Percentiles rank a stretch among this genome's conserved stretches.
These are phyloP conservation scores for Tricholoma sp. DNA, from an alignment of 768 basidiomycete species.

Conservation along the genomic window DNA sequence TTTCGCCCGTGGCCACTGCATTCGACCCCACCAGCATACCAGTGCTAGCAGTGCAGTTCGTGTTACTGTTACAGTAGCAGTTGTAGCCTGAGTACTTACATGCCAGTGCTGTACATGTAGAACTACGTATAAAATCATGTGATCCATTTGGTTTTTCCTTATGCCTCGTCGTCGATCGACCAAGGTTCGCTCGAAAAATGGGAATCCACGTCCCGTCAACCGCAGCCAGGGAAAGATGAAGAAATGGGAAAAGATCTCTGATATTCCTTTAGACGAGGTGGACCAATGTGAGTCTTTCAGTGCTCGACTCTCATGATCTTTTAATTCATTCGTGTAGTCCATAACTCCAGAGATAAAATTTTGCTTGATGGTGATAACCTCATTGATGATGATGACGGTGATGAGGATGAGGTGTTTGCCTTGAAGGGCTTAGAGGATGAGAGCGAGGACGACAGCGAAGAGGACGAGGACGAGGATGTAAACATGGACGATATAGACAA, in stretches of 20 bases:
- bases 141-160: not conserved
- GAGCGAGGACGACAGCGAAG: slow-evolving; percentile 21
- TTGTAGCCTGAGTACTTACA: no score
- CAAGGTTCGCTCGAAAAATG: slow-evolving; percentile 25
- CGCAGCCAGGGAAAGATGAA: slow-evolving; percentile 49
- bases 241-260: slow-evolving; percentile 62
- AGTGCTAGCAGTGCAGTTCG: no score
- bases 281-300: slow-evolving; percentile 59
- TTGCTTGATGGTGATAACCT: slow-evolving; percentile 59
- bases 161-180: slow-evolving; percentile 48
- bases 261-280: slow-evolving; percentile 74
- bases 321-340: slow-evolving; percentile 42
- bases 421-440: slow-evolving; percentile 54
- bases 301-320: not conserved
- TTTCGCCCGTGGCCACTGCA: no score
- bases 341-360: slow-evolving; percentile 70
- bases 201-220: slow-evolving; percentile 44
- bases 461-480: slow-evolving; percentile 28
- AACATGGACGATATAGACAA: slow-evolving; percentile 29
- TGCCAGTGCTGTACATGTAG: no score
- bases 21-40: no score
- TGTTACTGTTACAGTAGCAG: no score
- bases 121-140: no score
- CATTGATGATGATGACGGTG: slow-evolving; percentile 47
- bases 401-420: slow-evolving; percentile 82